These are phyloP conservation scores for Madurella fahalii DNA, from an alignment of 2,329 filamentous ascomycete species.

Conservation along the genomic window DNA sequence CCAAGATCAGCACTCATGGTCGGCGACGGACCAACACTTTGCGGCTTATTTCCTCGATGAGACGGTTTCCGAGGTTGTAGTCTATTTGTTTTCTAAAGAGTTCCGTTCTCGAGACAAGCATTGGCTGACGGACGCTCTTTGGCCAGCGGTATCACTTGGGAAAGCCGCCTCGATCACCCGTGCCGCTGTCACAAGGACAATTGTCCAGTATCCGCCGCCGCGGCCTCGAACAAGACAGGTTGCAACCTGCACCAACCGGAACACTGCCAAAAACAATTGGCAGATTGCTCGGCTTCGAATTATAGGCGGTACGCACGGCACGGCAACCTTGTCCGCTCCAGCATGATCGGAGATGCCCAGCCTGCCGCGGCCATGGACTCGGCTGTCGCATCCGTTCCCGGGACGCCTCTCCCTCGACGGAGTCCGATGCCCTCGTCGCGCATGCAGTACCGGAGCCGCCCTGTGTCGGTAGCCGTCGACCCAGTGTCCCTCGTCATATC, in stretches of 20 bases:
- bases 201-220: slow-evolving; percentile 3
- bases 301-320: background rate
- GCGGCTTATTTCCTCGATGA: background rate
- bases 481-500: slow-evolving; percentile 91
- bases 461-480: slow-evolving; percentile 78
- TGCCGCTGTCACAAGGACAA: slow-evolving; percentile 13
- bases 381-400: slow-evolving; percentile 25
- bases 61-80: background rate
- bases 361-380: slow-evolving; percentile 26
- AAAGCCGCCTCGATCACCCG: background rate
- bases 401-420: slow-evolving; percentile 27
- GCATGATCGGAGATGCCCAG: slow-evolving; percentile 19
- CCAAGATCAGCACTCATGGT: background rate
- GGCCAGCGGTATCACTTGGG: too few species aligned
- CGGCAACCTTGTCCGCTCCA: background rate
- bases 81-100: background rate
- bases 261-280: background rate
- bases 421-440: slow-evolving; percentile 33
- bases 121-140: too few species aligned
- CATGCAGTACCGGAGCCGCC: slow-evolving; percentile 57
- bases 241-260: too few species aligned
- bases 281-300: background rate
- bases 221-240: background rate
- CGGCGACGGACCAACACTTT: background rate
- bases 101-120: background rate